These are phyloP conservation scores for Parmelia sp. DNA, from an alignment of 495 filamentous ascomycete genomes.

Conservation along the genomic window DNA sequence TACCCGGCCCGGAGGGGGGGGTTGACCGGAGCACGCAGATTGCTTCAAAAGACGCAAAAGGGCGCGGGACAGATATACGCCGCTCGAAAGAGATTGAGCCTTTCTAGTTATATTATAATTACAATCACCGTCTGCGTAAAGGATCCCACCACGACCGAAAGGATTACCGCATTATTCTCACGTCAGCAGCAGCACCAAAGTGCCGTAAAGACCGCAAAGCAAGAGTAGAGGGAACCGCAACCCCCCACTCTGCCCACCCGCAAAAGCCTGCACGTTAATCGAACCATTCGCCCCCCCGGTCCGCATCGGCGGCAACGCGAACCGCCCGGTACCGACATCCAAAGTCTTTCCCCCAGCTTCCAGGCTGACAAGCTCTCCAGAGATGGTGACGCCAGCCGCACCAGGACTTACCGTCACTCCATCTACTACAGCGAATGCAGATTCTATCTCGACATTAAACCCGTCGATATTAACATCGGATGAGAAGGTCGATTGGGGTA, in stretches of 20 bases:
- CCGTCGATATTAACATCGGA: neutral
- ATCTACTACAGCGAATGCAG: conserved; percentile 7
- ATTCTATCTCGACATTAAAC: neutral
- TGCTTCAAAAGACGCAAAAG: too few species aligned
- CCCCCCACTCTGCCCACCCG: neutral
- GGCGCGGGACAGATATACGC: too few species aligned
- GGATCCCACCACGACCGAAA: too few species aligned
- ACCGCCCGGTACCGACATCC: neutral
- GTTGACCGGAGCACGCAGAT: too few species aligned
- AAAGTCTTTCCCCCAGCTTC: neutral
- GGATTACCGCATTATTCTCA: too few species aligned
- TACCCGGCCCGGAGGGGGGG: too few species aligned
- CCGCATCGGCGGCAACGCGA: neutral
- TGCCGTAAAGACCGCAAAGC: neutral
- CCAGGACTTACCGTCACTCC: conserved; percentile 1
- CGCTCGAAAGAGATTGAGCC: too few species aligned
- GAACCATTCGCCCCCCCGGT: neutral
- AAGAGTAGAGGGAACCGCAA: neutral
- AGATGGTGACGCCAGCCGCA: neutral
- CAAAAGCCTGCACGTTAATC: neutral
- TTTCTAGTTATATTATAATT: too few species aligned
- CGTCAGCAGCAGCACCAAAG: neutral
- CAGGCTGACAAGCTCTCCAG: neutral
- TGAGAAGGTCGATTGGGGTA: neutral
- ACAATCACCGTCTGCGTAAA: too few species aligned